phyloP scores from a whole-genome alignment of 345 rosid genomes.

The Anastatica hierochuntica region DNA sequence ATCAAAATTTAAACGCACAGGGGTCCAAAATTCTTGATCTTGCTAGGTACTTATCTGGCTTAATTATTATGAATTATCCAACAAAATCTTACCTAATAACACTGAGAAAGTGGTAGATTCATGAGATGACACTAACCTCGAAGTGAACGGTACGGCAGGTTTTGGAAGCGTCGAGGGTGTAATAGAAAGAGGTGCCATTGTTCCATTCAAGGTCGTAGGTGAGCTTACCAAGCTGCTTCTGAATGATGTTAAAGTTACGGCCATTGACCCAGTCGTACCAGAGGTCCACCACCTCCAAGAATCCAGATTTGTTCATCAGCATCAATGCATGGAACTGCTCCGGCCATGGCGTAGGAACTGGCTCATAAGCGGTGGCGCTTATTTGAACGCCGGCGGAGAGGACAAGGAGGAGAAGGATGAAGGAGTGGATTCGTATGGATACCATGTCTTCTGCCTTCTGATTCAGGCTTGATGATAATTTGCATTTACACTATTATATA shows the following conservation, averaged over 20 bases:
- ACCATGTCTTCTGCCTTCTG: no score
- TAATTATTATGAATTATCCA: neutral
- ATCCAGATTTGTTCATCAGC: slow-evolving; percentile 49
- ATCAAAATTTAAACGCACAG: no score
- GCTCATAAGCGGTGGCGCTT: slow-evolving; percentile 4
- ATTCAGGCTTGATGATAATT: no score
- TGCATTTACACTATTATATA: no score
- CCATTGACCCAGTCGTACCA: slow-evolving; percentile 74
- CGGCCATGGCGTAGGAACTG: slow-evolving; percentile 56
- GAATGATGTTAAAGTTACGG: slow-evolving; percentile 64
- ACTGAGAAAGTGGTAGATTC: neutral
- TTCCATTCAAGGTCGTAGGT: slow-evolving; percentile 54
- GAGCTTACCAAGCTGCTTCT: slow-evolving; percentile 49
- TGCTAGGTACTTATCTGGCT: neutral
- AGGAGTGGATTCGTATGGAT: neutral
- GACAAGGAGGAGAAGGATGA: slow-evolving; percentile 2
- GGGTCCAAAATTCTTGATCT: neutral
- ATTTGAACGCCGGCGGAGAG: neutral
- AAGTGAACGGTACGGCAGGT: slow-evolving; percentile 37
- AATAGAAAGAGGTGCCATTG: slow-evolving; percentile 51
- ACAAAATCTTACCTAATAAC: neutral
- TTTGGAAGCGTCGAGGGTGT: slow-evolving; percentile 34
- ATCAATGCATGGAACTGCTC: slow-evolving; percentile 51
- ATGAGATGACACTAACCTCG: slow-evolving; percentile 14
- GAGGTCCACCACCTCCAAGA: slow-evolving; percentile 40